Conservation (phyloP, 768 basidiomycete genomes). For the Sporobolomyces pararoseus region DNA sequence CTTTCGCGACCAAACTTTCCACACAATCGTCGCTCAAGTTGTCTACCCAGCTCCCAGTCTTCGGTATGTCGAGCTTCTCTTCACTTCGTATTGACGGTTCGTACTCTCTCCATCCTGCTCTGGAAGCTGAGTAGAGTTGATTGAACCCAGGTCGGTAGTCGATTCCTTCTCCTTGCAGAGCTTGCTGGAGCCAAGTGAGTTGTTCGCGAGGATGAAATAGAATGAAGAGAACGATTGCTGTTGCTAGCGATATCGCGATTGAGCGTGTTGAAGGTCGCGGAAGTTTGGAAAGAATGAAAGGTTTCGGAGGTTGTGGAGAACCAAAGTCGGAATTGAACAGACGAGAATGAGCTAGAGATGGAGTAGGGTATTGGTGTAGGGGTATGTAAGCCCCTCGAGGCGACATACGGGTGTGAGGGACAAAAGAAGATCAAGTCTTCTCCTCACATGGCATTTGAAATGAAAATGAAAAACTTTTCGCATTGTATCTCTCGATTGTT, state of each 20-base stretch:
- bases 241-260: not conserved
- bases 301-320: too few relatives aligned
- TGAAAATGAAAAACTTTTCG: not conserved
- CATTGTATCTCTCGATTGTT: not conserved
- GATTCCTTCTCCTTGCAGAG: not conserved
- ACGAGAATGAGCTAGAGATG: not conserved
- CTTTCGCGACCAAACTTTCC: constrained; percentile 1
- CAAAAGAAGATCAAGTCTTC: not conserved
- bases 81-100: not conserved
- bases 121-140: not conserved
- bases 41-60: constrained; percentile 6
- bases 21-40: constrained; percentile 3
- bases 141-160: not conserved
- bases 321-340: constrained; percentile 1
- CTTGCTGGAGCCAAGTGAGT: constrained; percentile 4
- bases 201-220: not conserved
- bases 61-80: not conserved
- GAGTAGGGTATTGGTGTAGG: not conserved
- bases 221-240: not conserved
- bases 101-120: constrained; percentile 2
- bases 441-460: too few relatives aligned
- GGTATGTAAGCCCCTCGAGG: constrained; percentile 5
- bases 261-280: constrained; percentile 1
- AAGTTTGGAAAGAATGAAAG: not conserved
- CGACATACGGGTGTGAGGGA: not conserved